These are phyloP conservation scores for Betula pendula DNA, from an alignment of 306 rosid genomes.

Conservation along the genomic window DNA sequence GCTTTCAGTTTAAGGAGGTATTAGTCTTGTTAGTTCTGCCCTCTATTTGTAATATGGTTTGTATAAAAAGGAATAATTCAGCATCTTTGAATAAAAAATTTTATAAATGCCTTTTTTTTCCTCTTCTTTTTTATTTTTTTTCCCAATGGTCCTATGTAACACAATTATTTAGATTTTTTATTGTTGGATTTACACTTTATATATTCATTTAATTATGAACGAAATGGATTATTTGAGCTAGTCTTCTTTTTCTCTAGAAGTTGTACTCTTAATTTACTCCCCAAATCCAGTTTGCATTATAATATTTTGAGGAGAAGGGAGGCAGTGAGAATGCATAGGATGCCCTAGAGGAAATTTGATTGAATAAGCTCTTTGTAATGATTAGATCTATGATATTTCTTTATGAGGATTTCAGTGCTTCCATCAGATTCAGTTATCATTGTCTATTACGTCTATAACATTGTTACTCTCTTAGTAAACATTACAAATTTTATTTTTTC, in stretches of 20 bases:
- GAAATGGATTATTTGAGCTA: not conserved
- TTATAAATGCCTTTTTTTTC: too few species aligned
- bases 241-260: not conserved
- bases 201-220: not conserved
- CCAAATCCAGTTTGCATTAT: not conserved
- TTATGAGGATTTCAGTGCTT: not conserved
- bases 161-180: not conserved
- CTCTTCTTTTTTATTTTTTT: not conserved
- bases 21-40: not conserved
- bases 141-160: not conserved
- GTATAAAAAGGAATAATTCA: not conserved
- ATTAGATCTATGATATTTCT: not conserved
- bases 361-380: not conserved
- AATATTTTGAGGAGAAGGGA: not conserved
- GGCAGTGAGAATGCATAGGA: not conserved
- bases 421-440: not conserved
- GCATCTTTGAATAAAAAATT: not conserved
- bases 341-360: not conserved
- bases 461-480: conserved; percentile 6
- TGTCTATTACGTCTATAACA: not conserved
- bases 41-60: not conserved
- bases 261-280: not conserved
- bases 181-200: not conserved
- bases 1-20: not conserved
- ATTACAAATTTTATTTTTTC: conserved; percentile 21